Percentiles rank a stretch among this genome's conserved stretches.
phyloP scores from a whole-genome alignment of 2,329 filamentous ascomycete genomes.

The Fusarium multiceps region DNA sequence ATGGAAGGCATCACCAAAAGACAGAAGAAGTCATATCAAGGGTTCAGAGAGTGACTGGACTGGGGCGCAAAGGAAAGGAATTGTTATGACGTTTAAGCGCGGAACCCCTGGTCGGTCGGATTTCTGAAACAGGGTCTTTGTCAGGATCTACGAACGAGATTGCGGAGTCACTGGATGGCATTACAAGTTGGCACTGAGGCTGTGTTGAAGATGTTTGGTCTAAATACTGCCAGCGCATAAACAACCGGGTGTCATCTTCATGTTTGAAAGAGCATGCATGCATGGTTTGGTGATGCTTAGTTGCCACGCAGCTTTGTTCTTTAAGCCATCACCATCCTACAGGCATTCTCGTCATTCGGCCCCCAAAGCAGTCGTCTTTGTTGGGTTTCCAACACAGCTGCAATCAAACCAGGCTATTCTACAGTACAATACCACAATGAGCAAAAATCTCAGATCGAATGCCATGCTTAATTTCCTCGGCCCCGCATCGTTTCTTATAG shows the following conservation, averaged over 20 bases:
- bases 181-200: constrained; percentile 40
- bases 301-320: constrained; percentile 11
- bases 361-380: not conserved
- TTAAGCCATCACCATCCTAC: constrained; percentile 1
- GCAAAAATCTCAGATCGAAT: constrained; percentile 4
- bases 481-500: not conserved
- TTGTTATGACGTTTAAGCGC: constrained; percentile 48
- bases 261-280: not conserved
- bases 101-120: constrained; percentile 38
- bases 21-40: constrained; percentile 3
- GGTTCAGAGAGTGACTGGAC: constrained; percentile 30
- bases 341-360: not conserved
- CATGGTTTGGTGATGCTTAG: not conserved
- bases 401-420: not conserved
- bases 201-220: constrained; percentile 33
- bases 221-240: constrained; percentile 38
- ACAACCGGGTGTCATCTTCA: constrained; percentile 6
- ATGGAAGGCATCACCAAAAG: constrained; percentile 27
- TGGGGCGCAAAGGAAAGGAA: constrained; percentile 20
- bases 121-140: constrained; percentile 41
- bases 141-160: constrained; percentile 32
- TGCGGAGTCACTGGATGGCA: constrained; percentile 39
- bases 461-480: constrained; percentile 2
- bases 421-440: not conserved
- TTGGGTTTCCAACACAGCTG: not conserved